Base-by-base conservation (phyloP, 2,329 filamentous ascomycete genomes). In the Ceratocystis variospora region DNA sequence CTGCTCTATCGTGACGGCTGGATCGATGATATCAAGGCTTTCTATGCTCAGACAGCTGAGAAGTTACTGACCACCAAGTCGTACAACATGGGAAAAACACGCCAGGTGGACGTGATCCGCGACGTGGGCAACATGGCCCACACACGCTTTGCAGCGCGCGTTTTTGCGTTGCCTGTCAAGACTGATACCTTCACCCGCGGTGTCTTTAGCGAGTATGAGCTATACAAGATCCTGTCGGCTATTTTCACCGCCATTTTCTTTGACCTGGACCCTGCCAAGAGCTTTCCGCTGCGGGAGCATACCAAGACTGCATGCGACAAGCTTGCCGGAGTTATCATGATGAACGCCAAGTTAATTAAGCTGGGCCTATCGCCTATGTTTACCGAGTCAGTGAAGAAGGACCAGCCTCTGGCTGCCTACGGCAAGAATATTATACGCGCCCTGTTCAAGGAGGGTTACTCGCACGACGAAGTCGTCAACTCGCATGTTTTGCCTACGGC, bases 81-180 rank as follows among this genome's bases (percentile, higher is more conserved):
- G 55, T 88, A 62, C 59, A 81, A 79, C 66, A 79, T 92, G 1
- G 75, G 71, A 33, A 76, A 73, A 0, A 72, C 70, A 65, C 81
- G 78, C 3, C 86, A 89, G 72, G 81, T 90, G 50, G 89, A 94
- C 70, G 79, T 92, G 3, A 77, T 89, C 8, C 82, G 85, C 28
- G 85, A 89, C 66, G 81, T 90, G 0, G 86, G 83, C 31, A 90
- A 90, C 71, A 75, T 88, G 31, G 81, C 80, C 0, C 86, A 87
- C 5, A 82, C 85, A 2, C 79, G 83, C 70, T 89, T 88, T 50
- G 83, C 82, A 0, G 78, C 86, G 1, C 79, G 81, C 3, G 78
- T 79, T 25, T 87, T 89, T 72, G 83, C 84, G 62, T 76, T 90
- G 2, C 86, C 87, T 0, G 76, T 90, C 48, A 88, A 89, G 76